A percentile compares a stretch with the other conserved stretches of the same genome.
These are phyloP conservation scores for Macrocybe gigantea DNA, from an alignment of 768 basidiomycete genomes.

Conservation along the genomic window DNA sequence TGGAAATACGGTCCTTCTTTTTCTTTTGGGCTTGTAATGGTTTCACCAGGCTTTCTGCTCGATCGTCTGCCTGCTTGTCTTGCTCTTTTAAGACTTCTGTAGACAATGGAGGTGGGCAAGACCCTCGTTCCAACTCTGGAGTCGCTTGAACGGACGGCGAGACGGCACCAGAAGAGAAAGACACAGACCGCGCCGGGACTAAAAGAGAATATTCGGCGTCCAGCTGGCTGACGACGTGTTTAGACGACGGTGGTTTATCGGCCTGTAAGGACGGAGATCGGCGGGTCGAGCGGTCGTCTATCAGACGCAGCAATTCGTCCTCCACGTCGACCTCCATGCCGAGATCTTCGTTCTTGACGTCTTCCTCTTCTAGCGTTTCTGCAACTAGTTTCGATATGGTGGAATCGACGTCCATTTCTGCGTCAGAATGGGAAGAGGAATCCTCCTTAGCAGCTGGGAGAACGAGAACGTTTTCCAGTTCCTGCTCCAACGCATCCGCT, in stretches of 20 bases:
- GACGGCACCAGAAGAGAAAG: slow-evolving; percentile 6
- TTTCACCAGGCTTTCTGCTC: slow-evolving; percentile 10
- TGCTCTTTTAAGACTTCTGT: slow-evolving; percentile 21
- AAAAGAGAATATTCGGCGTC: slow-evolving; percentile 3
- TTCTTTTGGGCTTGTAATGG: slow-evolving; percentile 22
- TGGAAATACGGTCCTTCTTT: slow-evolving; percentile 34
- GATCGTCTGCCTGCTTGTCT: slow-evolving; percentile 19
- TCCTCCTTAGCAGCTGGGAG: slow-evolving; percentile 21
- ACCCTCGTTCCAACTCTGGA: slow-evolving; percentile 39
- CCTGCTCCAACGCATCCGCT: slow-evolving; percentile 37
- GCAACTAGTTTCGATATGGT: slow-evolving; percentile 38
- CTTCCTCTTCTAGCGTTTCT: slow-evolving; percentile 28
- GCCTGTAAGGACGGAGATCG: slow-evolving; percentile 7
- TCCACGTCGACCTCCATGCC: slow-evolving; percentile 44
- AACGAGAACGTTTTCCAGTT: slow-evolving; percentile 35
- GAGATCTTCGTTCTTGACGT: slow-evolving; percentile 17
- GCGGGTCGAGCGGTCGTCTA: slow-evolving; percentile 43
- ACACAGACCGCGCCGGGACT: slow-evolving; percentile 8
- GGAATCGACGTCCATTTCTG: slow-evolving; percentile 35
- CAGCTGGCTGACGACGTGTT: neutral
- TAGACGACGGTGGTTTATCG: slow-evolving; percentile 4
- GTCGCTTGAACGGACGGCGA: slow-evolving; percentile 9
- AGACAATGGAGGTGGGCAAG: slow-evolving; percentile 52
- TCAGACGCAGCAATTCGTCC: slow-evolving; percentile 63
- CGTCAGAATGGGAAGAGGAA: slow-evolving; percentile 21